Conservation (phyloP, 169 alveolate genomes). For the Fabrea salina region DNA sequence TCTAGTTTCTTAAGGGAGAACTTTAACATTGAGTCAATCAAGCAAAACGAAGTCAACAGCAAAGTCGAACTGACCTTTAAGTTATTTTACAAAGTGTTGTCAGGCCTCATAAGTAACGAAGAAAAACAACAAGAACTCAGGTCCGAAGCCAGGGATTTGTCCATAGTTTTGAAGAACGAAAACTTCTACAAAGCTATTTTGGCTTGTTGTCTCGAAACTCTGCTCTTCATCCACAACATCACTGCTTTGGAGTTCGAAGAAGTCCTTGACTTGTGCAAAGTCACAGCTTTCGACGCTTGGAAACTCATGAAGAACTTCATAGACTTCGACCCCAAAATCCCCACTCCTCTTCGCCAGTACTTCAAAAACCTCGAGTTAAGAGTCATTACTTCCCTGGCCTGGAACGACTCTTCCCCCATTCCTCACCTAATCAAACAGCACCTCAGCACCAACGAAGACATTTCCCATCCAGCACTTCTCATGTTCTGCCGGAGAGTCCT, state of each 20-base stretch:
- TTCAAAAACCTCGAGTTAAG: conserved; percentile 49
- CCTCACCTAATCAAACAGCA: conserved; percentile 25
- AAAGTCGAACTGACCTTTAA: neutral
- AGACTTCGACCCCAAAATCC: conserved; percentile 53
- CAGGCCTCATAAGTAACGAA: conserved; percentile 21
- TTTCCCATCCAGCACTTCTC: conserved; percentile 30
- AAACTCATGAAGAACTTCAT: conserved; percentile 48
- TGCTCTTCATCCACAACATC: conserved; percentile 32
- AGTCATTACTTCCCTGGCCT: conserved; percentile 47
- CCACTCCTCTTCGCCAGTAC: conserved; percentile 41
- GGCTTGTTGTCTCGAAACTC: conserved; percentile 39
- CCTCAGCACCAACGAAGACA: neutral
- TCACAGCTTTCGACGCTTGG: conserved; percentile 58
- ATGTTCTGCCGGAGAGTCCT: conserved; percentile 54
- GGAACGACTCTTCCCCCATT: conserved; percentile 51
- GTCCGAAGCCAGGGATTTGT: neutral
- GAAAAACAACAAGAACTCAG: conserved; percentile 30
- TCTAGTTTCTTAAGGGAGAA: neutral
- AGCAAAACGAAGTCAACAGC: neutral
- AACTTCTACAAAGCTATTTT: conserved; percentile 39
- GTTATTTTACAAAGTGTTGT: neutral
- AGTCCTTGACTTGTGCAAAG: conserved; percentile 32
- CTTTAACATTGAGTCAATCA: neutral
- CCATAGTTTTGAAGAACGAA: conserved; percentile 3
- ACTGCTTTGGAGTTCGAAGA: neutral